A percentile compares a stretch with the other conserved stretches of the same genome.
These are phyloP conservation scores for Cladorrhinum samala DNA, from an alignment of 495 filamentous ascomycete species.

Conservation along the genomic window DNA sequence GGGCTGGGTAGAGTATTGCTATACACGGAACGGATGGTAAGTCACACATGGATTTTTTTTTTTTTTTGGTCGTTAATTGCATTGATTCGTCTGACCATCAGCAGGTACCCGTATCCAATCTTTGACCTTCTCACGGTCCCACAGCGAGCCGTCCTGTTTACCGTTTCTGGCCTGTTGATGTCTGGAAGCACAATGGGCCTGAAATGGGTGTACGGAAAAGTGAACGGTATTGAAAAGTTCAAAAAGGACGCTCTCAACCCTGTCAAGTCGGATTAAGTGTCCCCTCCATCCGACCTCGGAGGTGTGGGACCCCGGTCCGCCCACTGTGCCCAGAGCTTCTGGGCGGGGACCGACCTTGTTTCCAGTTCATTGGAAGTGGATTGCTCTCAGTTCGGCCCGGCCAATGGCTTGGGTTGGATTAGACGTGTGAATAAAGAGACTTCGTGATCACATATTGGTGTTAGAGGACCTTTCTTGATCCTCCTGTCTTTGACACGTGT, in stretches of 20 bases:
- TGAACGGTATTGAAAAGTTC: slow-evolving; percentile 59
- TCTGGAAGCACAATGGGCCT: slow-evolving; percentile 58
- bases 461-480: too few relatives aligned
- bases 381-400: too few relatives aligned
- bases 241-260: slow-evolving; percentile 25
- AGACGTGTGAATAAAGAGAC: too few relatives aligned
- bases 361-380: too few relatives aligned
- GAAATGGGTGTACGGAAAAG: slow-evolving; percentile 57
- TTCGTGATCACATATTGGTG: too few relatives aligned
- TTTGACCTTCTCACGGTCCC: slow-evolving; percentile 57
- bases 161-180: slow-evolving; percentile 64
- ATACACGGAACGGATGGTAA: slow-evolving; percentile 65
- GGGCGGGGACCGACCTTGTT: too few relatives aligned
- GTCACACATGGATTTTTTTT: too few relatives aligned
- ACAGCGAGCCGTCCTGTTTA: slow-evolving; percentile 63
- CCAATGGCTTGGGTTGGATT: too few relatives aligned
- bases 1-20: slow-evolving; percentile 84
- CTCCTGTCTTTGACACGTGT: not conserved
- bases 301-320: not conserved
- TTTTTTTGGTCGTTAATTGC: too few relatives aligned
- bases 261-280: slow-evolving; percentile 19
- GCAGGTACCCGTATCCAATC: slow-evolving; percentile 82
- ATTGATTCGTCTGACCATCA: slow-evolving; percentile 17
- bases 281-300: slow-evolving; percentile 10
- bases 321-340: too few relatives aligned